Evolutionary conservation across 805 yeast species (phyloP).

Genomic region (Candida alai): DNA sequence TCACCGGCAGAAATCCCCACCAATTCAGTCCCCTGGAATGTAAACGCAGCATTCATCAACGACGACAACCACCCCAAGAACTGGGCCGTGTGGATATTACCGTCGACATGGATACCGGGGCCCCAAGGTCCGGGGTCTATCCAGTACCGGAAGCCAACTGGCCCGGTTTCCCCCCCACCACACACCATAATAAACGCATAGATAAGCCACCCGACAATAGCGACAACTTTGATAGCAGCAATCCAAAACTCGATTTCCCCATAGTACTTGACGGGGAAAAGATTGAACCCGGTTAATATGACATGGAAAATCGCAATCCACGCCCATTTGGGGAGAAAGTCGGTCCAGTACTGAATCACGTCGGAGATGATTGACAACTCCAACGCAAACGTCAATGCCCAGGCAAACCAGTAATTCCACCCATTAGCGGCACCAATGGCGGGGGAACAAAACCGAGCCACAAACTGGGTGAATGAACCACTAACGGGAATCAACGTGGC

Average conservation of each 20-base stretch:
- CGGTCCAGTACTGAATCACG: constrained; percentile 50
- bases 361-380: constrained; percentile 72
- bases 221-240: constrained; percentile 58
- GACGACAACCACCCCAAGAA: constrained; percentile 56
- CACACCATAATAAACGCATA: constrained; percentile 59
- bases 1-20: constrained; percentile 75
- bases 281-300: constrained; percentile 37
- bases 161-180: constrained; percentile 76
- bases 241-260: constrained; percentile 63
- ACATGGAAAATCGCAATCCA: constrained; percentile 50
- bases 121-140: constrained; percentile 60
- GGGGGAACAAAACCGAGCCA: constrained; percentile 65
- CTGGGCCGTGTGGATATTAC: constrained; percentile 42
- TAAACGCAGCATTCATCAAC: constrained; percentile 67
- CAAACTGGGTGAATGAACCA: constrained; percentile 66
- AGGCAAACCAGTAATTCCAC: constrained; percentile 72
- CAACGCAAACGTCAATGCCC: constrained; percentile 73
- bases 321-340: constrained; percentile 53
- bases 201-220: constrained; percentile 66
- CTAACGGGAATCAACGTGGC: constrained; percentile 71
- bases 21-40: constrained; percentile 66
- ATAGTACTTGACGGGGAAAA: constrained; percentile 48
- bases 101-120: constrained; percentile 40
- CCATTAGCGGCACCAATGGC: constrained; percentile 71
- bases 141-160: constrained; percentile 74